phyloP scores from a whole-genome alignment of 2,329 filamentous ascomycete species.

The Berkeleyomyces rouxiae region DNA sequence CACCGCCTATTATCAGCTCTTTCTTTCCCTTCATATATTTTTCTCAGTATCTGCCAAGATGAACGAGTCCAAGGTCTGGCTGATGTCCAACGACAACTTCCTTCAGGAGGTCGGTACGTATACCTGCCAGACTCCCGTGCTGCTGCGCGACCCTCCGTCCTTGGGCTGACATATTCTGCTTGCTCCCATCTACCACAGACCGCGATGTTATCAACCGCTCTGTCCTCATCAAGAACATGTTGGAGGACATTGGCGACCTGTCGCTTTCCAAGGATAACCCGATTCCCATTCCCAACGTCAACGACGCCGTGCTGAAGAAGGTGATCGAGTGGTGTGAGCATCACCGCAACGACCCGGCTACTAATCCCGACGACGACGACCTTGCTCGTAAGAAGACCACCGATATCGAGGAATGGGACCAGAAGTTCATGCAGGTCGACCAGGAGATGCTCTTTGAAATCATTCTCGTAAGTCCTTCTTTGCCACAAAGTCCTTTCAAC shows the following conservation, averaged over 20 bases:
- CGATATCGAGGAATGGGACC: constrained; percentile 98
- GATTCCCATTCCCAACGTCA: constrained; percentile 85
- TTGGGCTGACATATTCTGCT: constrained; percentile 8
- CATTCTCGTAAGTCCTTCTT: constrained; percentile 54
- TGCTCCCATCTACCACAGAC: constrained; percentile 31
- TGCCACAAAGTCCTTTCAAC: not conserved
- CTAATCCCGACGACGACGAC: constrained; percentile 70
- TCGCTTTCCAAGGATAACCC: constrained; percentile 38
- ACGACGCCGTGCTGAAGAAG: constrained; percentile 84
- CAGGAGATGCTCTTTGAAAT: constrained; percentile 99
- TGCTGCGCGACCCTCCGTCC: not conserved
- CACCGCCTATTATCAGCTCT: not conserved
- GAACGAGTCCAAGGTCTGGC: constrained; percentile 26
- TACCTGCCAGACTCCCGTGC: not conserved
- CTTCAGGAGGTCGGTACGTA: constrained; percentile 31
- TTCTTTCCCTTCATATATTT: not conserved
- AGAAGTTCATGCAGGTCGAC: constrained; percentile 99
- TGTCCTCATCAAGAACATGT: constrained; percentile 93
- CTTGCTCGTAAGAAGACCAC: constrained; percentile 96
- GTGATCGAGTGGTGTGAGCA: constrained; percentile 97
- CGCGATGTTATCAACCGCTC: constrained; percentile 78
- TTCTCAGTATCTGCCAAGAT: constrained; percentile 19
- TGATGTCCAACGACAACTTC: constrained; percentile 35
- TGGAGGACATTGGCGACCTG: constrained; percentile 72
- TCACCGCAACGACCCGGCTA: constrained; percentile 77